Conservation (phyloP, 208 protist genomes). For the Leishmania tarentolae region DNA sequence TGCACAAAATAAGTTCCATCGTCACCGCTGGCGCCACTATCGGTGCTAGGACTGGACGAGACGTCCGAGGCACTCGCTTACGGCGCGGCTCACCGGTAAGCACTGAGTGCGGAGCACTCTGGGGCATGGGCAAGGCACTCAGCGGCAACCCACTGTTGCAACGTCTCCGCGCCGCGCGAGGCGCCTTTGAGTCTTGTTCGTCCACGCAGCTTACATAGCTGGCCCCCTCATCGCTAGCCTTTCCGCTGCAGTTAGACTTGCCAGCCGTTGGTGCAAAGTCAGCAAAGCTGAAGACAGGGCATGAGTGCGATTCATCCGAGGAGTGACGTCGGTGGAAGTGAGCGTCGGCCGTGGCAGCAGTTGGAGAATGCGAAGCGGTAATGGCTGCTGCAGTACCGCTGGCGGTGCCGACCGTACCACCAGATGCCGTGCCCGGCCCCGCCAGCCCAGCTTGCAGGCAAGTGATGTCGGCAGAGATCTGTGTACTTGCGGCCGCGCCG, state of each 20-base stretch:
- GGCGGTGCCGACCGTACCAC: not conserved
- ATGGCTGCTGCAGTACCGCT: not conserved
- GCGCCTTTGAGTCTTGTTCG: not conserved
- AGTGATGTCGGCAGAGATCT: not conserved
- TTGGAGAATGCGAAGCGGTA: not conserved
- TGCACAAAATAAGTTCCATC: conserved; percentile 63
- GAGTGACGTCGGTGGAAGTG: not conserved
- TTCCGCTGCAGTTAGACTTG: not conserved
- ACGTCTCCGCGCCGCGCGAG: not conserved
- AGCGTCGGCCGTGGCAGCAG: not conserved
- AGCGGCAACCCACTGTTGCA: not conserved
- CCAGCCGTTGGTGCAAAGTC: not conserved
- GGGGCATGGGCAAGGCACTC: not conserved
- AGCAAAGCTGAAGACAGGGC: not conserved
- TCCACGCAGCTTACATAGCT: not conserved
- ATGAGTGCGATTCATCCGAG: not conserved
- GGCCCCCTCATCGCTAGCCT: not conserved
- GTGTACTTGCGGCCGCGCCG: not conserved
- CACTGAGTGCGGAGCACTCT: not conserved
- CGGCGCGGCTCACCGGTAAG: not conserved
- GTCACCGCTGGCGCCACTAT: conserved; percentile 38
- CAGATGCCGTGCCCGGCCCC: not conserved
- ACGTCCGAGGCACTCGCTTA: not conserved
- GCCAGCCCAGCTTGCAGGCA: not conserved
- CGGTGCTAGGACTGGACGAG: conserved; percentile 10